A percentile compares a stretch with the other conserved stretches of the same genome.
Evolutionary conservation across 805 yeast species (phyloP).

Genomic region (Spathaspora sp.): DNA sequence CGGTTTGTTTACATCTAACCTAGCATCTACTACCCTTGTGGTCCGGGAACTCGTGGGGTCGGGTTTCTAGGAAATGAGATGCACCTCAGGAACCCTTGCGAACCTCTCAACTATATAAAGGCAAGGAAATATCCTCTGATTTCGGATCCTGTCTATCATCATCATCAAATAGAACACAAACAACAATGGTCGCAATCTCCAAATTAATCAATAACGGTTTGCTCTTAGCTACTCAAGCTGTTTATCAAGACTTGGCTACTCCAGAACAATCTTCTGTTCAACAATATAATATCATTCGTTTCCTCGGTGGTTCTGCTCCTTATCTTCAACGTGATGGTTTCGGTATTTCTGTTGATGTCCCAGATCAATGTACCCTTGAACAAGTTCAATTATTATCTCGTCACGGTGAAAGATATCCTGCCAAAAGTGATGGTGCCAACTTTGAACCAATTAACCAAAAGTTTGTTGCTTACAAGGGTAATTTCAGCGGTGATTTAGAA

Average conservation of each 20-base stretch:
- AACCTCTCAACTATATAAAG: background rate
- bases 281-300: slow-evolving; percentile 47
- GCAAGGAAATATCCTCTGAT: background rate
- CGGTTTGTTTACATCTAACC: background rate
- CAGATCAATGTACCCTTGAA: slow-evolving; percentile 51
- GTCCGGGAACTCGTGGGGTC: background rate
- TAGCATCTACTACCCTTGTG: background rate
- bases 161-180: slow-evolving; percentile 1
- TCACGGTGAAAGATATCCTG: slow-evolving; percentile 72
- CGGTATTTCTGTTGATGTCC: slow-evolving; percentile 48
- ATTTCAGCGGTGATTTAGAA: slow-evolving; percentile 46
- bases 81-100: background rate
- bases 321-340: slow-evolving; percentile 48
- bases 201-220: slow-evolving; percentile 28
- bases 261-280: slow-evolving; percentile 40
- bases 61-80: background rate
- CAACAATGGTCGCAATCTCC: slow-evolving; percentile 29
- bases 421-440: slow-evolving; percentile 23
- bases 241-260: slow-evolving; percentile 27
- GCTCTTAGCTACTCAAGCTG: slow-evolving; percentile 23
- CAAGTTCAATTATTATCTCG: slow-evolving; percentile 72
- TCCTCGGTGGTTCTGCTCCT: slow-evolving; percentile 57
- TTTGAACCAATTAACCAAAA: slow-evolving; percentile 24
- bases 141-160: background rate
- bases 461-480: slow-evolving; percentile 20